phyloP scores from a whole-genome alignment of 768 basidiomycete genomes.

The Collybia mongolica region DNA sequence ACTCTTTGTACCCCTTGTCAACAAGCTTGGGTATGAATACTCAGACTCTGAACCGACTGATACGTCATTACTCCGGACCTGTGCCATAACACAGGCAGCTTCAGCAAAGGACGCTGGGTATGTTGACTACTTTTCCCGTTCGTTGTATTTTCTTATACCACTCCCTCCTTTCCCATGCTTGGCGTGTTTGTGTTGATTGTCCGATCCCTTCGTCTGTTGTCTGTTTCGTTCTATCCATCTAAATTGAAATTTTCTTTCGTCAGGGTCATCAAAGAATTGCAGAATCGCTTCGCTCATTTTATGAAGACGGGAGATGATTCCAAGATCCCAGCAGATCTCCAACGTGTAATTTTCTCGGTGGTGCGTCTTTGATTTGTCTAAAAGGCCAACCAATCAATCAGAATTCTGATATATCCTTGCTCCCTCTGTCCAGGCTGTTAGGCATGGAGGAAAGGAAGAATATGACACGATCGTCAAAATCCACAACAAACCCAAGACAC shows the following conservation, averaged over 20 bases:
- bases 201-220: background rate
- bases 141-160: background rate
- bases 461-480: slow-evolving; percentile 71
- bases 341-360: slow-evolving; percentile 48
- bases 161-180: slow-evolving; percentile 1
- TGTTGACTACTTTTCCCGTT: background rate
- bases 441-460: slow-evolving; percentile 70
- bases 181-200: background rate
- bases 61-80: slow-evolving; percentile 68
- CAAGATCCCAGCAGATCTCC: slow-evolving; percentile 78
- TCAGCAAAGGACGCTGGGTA: slow-evolving; percentile 22
- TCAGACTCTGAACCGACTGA: slow-evolving; percentile 63
- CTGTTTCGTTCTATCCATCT: background rate
- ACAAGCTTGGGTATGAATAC: slow-evolving; percentile 79
- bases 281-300: slow-evolving; percentile 68
- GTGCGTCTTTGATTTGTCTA: slow-evolving; percentile 34
- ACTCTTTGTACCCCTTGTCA: slow-evolving; percentile 73
- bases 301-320: slow-evolving; percentile 73
- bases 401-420: slow-evolving; percentile 1
- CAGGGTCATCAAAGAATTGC: slow-evolving; percentile 76
- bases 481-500: slow-evolving; percentile 71
- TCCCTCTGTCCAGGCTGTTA: slow-evolving; percentile 51
- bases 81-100: slow-evolving; percentile 58
- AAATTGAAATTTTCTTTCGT: background rate
- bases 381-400: too few relatives aligned